phyloP scores from a whole-genome alignment of 164 flowering plant genomes.

The Brasenia schreberi region DNA sequence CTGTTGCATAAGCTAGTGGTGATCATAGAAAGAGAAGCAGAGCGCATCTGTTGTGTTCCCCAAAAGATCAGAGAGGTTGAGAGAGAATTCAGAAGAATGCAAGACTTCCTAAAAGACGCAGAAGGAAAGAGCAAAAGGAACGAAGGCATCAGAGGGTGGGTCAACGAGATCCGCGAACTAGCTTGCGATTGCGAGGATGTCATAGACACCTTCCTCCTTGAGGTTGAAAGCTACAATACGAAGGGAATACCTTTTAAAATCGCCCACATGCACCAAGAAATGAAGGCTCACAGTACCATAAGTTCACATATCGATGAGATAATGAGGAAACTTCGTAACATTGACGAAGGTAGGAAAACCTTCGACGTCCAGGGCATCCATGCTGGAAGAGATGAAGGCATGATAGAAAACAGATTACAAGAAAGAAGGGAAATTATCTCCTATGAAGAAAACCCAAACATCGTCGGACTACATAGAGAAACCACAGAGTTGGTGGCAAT shows the following conservation, averaged over 20 bases:
- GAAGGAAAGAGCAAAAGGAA: slow-evolving; percentile 6
- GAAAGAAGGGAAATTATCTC: too few relatives aligned
- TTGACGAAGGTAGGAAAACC: slow-evolving; percentile 1
- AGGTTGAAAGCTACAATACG: not conserved
- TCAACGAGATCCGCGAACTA: slow-evolving; percentile 8
- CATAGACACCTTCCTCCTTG: slow-evolving; percentile 6
- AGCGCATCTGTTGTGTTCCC: too few relatives aligned
- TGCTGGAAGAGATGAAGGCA: not conserved
- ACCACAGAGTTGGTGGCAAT: not conserved
- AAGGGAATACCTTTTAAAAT: not conserved
- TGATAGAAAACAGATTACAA: too few relatives aligned
- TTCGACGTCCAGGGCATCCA: slow-evolving; percentile 3
- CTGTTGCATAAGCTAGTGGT: too few relatives aligned
- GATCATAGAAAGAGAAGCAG: too few relatives aligned
- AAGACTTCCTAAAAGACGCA: slow-evolving; percentile 18
- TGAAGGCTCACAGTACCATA: not conserved
- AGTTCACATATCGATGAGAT: slow-evolving; percentile 3
- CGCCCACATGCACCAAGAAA: not conserved
- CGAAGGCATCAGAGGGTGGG: slow-evolving; percentile 8
- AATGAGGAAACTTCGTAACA: not conserved
- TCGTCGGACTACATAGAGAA: not conserved
- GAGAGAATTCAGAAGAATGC: slow-evolving; percentile 11
- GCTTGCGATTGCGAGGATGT: slow-evolving; percentile 11
- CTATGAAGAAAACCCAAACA: too few relatives aligned
- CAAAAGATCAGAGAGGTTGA: not conserved